These are phyloP conservation scores for Avena sativa DNA, from an alignment of 176 grass and related monocot genomes.

Conservation along the genomic window DNA sequence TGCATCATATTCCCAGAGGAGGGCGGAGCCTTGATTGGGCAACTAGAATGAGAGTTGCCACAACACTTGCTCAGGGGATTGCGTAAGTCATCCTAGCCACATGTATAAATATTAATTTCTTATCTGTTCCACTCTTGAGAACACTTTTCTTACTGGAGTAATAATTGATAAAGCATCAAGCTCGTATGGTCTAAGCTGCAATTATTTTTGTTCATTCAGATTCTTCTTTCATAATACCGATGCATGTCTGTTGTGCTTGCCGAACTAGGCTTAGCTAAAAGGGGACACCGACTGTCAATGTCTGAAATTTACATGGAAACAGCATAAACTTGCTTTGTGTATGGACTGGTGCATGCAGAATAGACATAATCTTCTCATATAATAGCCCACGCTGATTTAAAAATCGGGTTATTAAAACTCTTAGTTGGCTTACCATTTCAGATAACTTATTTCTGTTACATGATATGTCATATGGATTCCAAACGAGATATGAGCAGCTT, in stretches of 20 bases:
- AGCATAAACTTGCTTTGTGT: neutral
- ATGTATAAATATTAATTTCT: neutral
- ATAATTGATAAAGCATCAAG: neutral
- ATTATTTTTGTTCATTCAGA: neutral
- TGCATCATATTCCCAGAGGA: slow-evolving; percentile 92
- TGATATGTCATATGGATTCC: neutral
- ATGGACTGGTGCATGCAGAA: neutral
- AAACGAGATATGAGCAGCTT: neutral
- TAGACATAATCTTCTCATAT: neutral
- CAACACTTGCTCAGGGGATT: slow-evolving; percentile 96
- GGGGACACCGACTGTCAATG: neutral
- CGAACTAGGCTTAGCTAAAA: neutral
- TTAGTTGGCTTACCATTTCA: neutral
- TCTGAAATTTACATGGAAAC: neutral
- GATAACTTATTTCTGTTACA: neutral
- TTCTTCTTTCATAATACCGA: slow-evolving; percentile 7
- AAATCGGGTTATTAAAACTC: neutral
- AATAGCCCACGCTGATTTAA: too few species aligned
- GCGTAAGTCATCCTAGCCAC: slow-evolving; percentile 69
- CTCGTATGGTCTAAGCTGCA: slow-evolving; percentile 14
- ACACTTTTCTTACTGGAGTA: neutral
- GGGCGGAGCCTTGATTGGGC: slow-evolving; percentile 92
- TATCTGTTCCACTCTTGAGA: neutral
- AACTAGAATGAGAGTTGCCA: slow-evolving; percentile 96
- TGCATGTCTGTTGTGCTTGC: neutral